Base-by-base conservation (phyloP, 2,329 filamentous ascomycete genomes). In the Aspergillus japonicus region DNA sequence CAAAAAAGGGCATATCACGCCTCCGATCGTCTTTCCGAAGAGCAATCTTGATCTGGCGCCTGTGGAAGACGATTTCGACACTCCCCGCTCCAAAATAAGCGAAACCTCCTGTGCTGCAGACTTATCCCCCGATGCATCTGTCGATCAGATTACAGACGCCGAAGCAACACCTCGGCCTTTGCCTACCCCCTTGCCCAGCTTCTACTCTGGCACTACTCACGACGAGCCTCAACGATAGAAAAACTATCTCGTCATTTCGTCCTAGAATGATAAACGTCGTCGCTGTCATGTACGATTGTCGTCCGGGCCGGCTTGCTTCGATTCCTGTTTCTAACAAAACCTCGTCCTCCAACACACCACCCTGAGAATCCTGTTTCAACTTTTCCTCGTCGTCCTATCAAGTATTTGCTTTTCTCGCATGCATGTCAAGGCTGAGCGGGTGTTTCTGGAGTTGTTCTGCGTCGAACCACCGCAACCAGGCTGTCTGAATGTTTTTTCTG, bases 91-190 rank as follows among this genome's bases (percentile, higher is more conserved):
- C 31, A 69, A 60, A 39, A 55, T 67, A 8, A 65, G 62, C 4
- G 65, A 65, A 47, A 58, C 64, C 51, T 64, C 64, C 24, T 42
- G 58, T 19, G 65, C 67, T 14, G 23, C 50, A 6, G 57, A 54
- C 23, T 61, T 65, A 21, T 57, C 54, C 3, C 26, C 52, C 19
- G 67, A 73, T 14, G 58, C 65, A 14, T 64, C 71, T 26, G 35
- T 51, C 14, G 66, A 63, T 21, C 66, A 63, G 12, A 70, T 65
- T 6, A 64, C 65, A 1, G 72, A 75, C 50, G 64, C 72, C 6
- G 72, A 75, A 53, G 69, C 71, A 14, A 75, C 73, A 4, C 73
- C 73, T 33, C 71, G 72, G 24, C 72, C 73, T 47, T 53, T 68
- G 29, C 70, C 73, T 57, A 68, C 66, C 2, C 71, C 70, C 31